These are phyloP conservation scores for Backusella morwellensis DNA, from an alignment of 192 early-diverging fungal genomes.

Conservation along the genomic window DNA sequence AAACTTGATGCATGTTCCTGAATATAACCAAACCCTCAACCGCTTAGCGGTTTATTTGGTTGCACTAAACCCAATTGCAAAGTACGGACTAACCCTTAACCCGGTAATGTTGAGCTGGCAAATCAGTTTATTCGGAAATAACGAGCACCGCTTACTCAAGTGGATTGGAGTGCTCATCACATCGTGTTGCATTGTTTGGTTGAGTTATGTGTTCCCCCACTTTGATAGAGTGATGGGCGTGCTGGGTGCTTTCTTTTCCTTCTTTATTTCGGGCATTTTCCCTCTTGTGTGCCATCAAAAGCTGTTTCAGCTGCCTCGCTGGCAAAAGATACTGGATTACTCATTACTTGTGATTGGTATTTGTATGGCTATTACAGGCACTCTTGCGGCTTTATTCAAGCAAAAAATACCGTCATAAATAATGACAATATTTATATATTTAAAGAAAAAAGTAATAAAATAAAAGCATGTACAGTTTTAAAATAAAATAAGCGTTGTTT, in stretches of 20 bases:
- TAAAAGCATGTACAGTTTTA: not conserved
- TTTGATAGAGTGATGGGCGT: slow-evolving; percentile 32
- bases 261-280: slow-evolving; percentile 36
- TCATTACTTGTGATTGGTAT: slow-evolving; percentile 14
- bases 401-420: not conserved
- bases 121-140: slow-evolving; percentile 25
- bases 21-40: slow-evolving; percentile 52
- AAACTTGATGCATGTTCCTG: slow-evolving; percentile 56
- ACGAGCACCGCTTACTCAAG: slow-evolving; percentile 2
- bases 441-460: not conserved
- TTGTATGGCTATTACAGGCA: slow-evolving; percentile 32
- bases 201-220: slow-evolving; percentile 25
- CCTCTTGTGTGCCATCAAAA: slow-evolving; percentile 35
- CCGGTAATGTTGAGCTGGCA: slow-evolving; percentile 56
- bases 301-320: slow-evolving; percentile 23
- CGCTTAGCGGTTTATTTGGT: slow-evolving; percentile 61
- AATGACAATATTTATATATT: not conserved
- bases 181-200: slow-evolving; percentile 14
- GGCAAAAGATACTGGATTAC: slow-evolving; percentile 12
- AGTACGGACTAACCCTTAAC: slow-evolving; percentile 65
- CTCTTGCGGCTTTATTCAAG: slow-evolving; percentile 17
- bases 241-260: slow-evolving; percentile 36
- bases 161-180: slow-evolving; percentile 15
- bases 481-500: not conserved
- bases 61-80: slow-evolving; percentile 71